Evolutionary conservation across 2,329 filamentous ascomycete genomes (phyloP), one percentile per base, ranked within the genome.

Genomic region (Aureobasidium pullulans): DNA sequence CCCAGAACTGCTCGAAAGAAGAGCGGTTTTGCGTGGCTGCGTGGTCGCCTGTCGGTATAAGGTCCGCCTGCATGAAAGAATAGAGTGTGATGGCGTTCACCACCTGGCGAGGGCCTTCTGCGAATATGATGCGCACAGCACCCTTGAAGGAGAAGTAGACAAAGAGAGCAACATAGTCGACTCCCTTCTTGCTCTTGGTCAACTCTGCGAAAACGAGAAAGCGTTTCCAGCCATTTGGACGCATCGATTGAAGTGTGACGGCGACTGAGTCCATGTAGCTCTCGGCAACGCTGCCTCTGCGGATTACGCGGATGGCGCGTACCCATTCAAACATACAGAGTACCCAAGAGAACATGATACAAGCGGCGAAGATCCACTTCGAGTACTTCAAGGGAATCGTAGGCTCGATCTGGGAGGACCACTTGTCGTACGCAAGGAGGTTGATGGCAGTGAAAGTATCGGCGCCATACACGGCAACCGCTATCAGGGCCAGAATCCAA

Each of bases 371-470:
- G 71, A 99, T 92, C 91, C 92, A 96, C 76, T 94, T 95, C 11
- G 90, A 88, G 57, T 93, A 82, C 50, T 84, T 77, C 68, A 95
- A 84, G 3, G 85, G 82, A 64, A 97, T 87, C 42, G 83, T 81
- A 1, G 91, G 91, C 66, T 90, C 76, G 66, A 97, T 88, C 65
- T 89, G 81, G 57, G 88, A 90, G 1, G 90, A 89, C 92, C 92
- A 97, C 62, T 84, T 84, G 75, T 95, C 84, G 76, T 96, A 96
- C 59, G 83, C 88, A 53, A 99, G 82, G 42, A 99, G 80, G 64
- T 96, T 95, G 75, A 96, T 83, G 63, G 92, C 92, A 4, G 92
- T 96, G 71, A 96, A 97, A 62, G 86, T 91, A 75, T 97, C 93
- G 70, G 95, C 88, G 31, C 80, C 85, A 73, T 96, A 96, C 65